phyloP scores from a whole-genome alignment of 306 rosid genomes.

The Prunus mira region DNA sequence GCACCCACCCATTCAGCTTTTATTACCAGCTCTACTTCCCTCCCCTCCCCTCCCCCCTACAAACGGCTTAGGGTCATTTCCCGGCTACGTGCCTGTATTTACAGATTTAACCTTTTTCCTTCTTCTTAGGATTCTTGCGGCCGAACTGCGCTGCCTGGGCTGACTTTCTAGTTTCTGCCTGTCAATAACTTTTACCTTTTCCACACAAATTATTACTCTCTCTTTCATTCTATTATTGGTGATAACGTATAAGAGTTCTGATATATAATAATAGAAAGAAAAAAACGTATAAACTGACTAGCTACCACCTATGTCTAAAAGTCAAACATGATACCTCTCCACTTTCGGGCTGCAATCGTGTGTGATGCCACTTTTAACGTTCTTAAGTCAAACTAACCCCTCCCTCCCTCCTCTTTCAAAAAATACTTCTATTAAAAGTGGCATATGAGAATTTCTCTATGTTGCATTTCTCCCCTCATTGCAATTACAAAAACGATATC shows the following conservation, averaged over 20 bases:
- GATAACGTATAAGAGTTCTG: background rate
- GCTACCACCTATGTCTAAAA: slow-evolving; percentile 18
- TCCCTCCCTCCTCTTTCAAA: too few species aligned
- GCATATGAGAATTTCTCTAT: too few species aligned
- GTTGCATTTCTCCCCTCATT: too few species aligned
- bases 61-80: slow-evolving; percentile 12
- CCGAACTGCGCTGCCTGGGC: background rate
- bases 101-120: slow-evolving; percentile 16
- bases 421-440: too few species aligned
- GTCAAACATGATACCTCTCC: slow-evolving; percentile 39
- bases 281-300: slow-evolving; percentile 1
- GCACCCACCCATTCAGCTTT: slow-evolving; percentile 31
- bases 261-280: too few species aligned
- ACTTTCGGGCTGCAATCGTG: background rate
- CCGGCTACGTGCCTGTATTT: slow-evolving; percentile 20
- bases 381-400: background rate
- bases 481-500: too few species aligned
- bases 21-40: slow-evolving; percentile 23
- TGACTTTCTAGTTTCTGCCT: slow-evolving; percentile 20
- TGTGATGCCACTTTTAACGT: background rate
- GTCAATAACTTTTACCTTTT: background rate
- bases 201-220: background rate
- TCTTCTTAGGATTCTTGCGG: background rate
- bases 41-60: background rate
- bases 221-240: slow-evolving; percentile 18